Evolutionary conservation across 441 rosid species (phyloP).

Genomic region (Biscutella auriculata): DNA sequence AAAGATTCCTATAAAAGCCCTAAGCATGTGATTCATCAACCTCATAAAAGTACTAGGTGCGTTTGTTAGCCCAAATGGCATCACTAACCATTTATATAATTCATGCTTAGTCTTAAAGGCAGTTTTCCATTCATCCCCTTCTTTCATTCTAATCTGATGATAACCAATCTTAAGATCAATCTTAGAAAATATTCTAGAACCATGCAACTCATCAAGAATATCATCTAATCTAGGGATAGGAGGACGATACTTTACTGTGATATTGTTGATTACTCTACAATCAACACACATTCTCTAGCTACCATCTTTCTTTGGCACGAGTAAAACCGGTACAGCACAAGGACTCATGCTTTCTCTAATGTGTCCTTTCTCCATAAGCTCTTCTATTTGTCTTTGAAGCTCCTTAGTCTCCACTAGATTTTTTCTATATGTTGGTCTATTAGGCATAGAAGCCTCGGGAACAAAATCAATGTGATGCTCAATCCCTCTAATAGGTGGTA

Average conservation of each 20-base stretch:
- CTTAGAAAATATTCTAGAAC: no score
- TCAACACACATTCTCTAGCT: background rate
- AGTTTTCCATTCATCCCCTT: no score
- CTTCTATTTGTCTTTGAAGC: background rate
- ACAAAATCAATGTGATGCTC: background rate
- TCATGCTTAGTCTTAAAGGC: no score
- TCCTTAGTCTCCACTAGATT: background rate
- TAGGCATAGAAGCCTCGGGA: background rate
- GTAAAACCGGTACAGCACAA: background rate
- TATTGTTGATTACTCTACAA: background rate
- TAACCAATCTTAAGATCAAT: no score
- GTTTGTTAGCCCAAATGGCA: no score
- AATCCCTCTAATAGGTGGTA: background rate
- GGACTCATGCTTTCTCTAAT: background rate
- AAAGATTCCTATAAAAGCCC: no score
- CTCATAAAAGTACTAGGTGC: no score
- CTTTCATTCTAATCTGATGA: no score
- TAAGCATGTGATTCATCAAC: no score
- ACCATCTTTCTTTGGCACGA: background rate
- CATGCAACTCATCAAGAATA: no score
- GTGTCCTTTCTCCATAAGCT: background rate
- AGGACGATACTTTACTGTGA: background rate
- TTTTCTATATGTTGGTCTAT: background rate
- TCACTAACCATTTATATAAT: no score
- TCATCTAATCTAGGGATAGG: no score